Evolutionary conservation across 306 rosid genomes (phyloP), one percentile per base, ranked within the genome.

Genomic region (Vigna trinervia): DNA sequence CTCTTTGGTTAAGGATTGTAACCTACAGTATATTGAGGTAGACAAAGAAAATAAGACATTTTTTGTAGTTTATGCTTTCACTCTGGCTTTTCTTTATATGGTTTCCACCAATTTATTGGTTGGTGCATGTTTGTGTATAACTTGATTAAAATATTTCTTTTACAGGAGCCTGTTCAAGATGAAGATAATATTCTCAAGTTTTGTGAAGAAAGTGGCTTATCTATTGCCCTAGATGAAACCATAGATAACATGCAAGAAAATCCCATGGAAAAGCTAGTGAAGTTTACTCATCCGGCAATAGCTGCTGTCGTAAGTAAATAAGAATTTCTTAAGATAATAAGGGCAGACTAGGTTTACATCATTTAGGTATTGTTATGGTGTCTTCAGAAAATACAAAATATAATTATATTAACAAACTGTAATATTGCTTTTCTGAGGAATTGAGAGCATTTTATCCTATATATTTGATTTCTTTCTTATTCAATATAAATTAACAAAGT

Each of bases 221-320:
- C 93, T 54, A 96, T 95, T 80, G 98, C 97, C 20, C 84, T 95
- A 63, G 98, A 95, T 85, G 98, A 95, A 89, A 92, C 97, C 62
- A 66, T 95, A 43, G 96, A 86, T 66, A 23, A 36, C 69, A 76
- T 88, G 86, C 86, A 86, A 82, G 92, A 81, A 75, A 84, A 90
- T 85, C 93, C 82, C 56, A 82, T 92, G 50, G 73, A 87, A 80
- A 86, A 70, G 85, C 92, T 92, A 7, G 82, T 50, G 34, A 95
- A 92, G 80, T 95, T 90, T 82, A 63, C 80, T 80, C 96, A 90
- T 82, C 96, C 97, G 10, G 91, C 96, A 80, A 95, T 95, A 81
- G 92, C 88, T 73, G 96, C 97, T 69, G 64, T 88, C 71, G 98
- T 92, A 85, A 90, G 97, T 89, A 34, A 57, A 78, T 66, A 62